phyloP scores from a whole-genome alignment of 176 grass and related monocot genomes.

The Bromus sterilis region DNA sequence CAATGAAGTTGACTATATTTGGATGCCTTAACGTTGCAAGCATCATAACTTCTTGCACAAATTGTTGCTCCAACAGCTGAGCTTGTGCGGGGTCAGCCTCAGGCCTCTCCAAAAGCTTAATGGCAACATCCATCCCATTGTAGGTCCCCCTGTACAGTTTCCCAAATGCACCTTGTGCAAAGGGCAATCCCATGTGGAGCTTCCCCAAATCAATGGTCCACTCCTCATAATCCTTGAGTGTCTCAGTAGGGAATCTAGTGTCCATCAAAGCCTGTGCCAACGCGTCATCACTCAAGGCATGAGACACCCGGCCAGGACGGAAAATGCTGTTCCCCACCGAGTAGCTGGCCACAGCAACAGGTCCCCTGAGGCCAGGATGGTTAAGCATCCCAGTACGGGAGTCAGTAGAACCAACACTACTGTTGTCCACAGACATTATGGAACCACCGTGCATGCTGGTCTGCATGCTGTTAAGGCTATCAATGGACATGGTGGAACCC shows the following conservation, averaged over 20 bases:
- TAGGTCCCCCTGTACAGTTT: constrained; percentile 77
- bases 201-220: constrained; percentile 75
- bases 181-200: constrained; percentile 60
- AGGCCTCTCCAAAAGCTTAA: constrained; percentile 75
- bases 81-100: constrained; percentile 51
- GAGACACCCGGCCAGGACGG: constrained; percentile 49
- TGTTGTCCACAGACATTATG: constrained; percentile 52
- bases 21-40: constrained; percentile 65
- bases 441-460: constrained; percentile 53
- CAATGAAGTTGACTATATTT: constrained; percentile 71
- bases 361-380: constrained; percentile 50
- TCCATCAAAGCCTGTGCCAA: constrained; percentile 87
- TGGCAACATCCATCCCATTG: constrained; percentile 67
- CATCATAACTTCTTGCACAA: constrained; percentile 83
- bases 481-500: constrained; percentile 65
- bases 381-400: constrained; percentile 54
- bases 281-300: constrained; percentile 61
- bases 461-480: constrained; percentile 61
- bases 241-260: constrained; percentile 44
- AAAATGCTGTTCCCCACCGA: constrained; percentile 58
- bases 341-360: constrained; percentile 36
- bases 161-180: constrained; percentile 80
- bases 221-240: constrained; percentile 66
- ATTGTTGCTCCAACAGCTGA: constrained; percentile 68
- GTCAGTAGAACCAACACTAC: constrained; percentile 55